Evolutionary conservation across 1,284 basidiomycete genomes (phyloP).

Genomic region (Heterobasidion parviporum): DNA sequence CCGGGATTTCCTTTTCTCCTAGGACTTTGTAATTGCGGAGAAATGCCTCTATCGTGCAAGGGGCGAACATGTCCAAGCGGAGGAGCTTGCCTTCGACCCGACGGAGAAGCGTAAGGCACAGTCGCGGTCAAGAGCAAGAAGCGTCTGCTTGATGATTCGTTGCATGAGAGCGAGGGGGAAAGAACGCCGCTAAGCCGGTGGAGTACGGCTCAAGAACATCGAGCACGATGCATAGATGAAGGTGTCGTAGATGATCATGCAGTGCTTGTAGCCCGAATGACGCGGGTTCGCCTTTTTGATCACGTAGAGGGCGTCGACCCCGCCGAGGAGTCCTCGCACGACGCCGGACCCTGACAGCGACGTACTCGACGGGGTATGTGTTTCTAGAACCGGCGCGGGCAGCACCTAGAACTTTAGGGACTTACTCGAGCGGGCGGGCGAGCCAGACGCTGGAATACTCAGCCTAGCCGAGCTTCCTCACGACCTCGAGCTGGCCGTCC

Average conservation of each 20-base stretch:
- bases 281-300: not conserved
- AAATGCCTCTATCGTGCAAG: too few relatives aligned
- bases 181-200: too few relatives aligned
- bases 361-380: not conserved
- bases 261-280: constrained; percentile 3
- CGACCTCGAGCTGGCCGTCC: not conserved
- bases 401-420: not conserved
- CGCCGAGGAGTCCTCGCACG: not conserved
- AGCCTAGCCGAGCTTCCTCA: not conserved
- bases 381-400: not conserved
- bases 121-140: too few relatives aligned
- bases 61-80: too few relatives aligned
- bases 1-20: too few relatives aligned
- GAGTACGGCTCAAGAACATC: not conserved
- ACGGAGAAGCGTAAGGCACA: too few relatives aligned
- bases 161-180: too few relatives aligned
- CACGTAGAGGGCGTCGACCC: not conserved
- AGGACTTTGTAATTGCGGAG: too few relatives aligned
- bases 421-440: not conserved
- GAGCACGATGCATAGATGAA: not conserved
- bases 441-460: not conserved
- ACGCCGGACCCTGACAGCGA: not conserved
- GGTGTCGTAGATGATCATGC: not conserved
- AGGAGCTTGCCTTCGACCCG: too few relatives aligned
- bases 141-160: too few relatives aligned